Conservation (phyloP, 306 rosid genomes). For the Casuarina equisetifolia region DNA sequence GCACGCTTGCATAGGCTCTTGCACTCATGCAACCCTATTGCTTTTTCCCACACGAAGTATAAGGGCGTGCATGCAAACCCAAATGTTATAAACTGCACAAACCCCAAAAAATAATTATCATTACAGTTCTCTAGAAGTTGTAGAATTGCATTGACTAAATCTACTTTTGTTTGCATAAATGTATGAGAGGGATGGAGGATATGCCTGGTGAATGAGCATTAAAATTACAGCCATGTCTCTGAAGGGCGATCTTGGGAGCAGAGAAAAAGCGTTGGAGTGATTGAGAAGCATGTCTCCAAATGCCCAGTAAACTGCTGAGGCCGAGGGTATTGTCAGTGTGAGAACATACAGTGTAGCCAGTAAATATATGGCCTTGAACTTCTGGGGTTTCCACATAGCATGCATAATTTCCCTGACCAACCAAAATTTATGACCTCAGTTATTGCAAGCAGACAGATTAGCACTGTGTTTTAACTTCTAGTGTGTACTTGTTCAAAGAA, state of each 20-base stretch:
- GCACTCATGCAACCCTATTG: slow-evolving; percentile 85
- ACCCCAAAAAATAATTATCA: background rate
- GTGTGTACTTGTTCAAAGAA: background rate
- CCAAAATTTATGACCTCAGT: background rate
- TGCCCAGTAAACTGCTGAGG: slow-evolving; percentile 94
- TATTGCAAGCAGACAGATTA: too few relatives aligned
- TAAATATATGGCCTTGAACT: slow-evolving; percentile 84
- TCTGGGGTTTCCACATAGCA: slow-evolving; percentile 99
- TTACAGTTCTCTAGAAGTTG: background rate
- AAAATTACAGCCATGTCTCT: slow-evolving; percentile 88
- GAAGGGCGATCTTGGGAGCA: slow-evolving; percentile 78
- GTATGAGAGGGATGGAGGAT: background rate
- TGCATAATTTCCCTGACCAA: slow-evolving; percentile 92
- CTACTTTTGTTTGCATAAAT: too few relatives aligned
- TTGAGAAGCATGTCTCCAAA: slow-evolving; percentile 93
- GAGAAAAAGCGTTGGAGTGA: slow-evolving; percentile 96
- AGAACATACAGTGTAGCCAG: slow-evolving; percentile 81
- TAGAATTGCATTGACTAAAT: too few relatives aligned
- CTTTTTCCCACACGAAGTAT: slow-evolving; percentile 95
- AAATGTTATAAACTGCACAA: slow-evolving; percentile 81
- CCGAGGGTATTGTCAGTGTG: slow-evolving; percentile 95
- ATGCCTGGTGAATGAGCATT: slow-evolving; percentile 95
- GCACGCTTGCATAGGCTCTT: slow-evolving; percentile 95
- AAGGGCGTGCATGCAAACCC: slow-evolving; percentile 98
- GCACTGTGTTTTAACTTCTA: background rate